Evolutionary conservation across 2,329 filamentous ascomycete species (phyloP), one percentile per base, ranked within the genome.

Genomic region (Fusarium udum): DNA sequence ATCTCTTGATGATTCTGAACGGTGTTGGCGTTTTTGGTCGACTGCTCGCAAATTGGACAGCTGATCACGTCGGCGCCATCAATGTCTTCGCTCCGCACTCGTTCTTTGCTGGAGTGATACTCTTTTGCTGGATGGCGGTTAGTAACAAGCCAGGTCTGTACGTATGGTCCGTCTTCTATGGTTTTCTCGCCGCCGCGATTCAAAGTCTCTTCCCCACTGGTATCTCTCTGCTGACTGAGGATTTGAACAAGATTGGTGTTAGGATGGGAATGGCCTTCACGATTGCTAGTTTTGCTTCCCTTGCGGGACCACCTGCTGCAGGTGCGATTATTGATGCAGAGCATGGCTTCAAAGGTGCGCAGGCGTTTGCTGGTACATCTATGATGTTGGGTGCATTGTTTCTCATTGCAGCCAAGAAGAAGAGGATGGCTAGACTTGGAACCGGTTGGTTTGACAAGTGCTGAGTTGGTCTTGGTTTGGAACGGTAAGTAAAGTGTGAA

Each of bases 1-100:
- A 91, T 75, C 79, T 93, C 13, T 82, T 93, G 18, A 84, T 93
- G 32, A 83, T 93, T 7, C 83, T 92, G 77, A 94, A 93, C 80
- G 90, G 88, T 26, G 84, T 90, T 16, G 90, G 91, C 3, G 64
- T 89, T 20, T 64, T 88, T 6, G 90, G 90, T 15, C 87, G 91
- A 1, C 66, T 92, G 16, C 71, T 89, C 1, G 90, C 90, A 2
- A 90, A 87, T 77, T 83, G 86, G 71, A 72, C 91, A 4, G 90
- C 91, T 6, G 90, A 93, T 81, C 78, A 79, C 14, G 62, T 83
- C 24, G 92, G 92, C 0, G 84, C 88, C 0, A 79, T 93, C 66
- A 93, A 92, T 77, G 82, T 90, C 42, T 84, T 92, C 67, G 84
- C 90, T 34, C 85, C 91, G 1, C 79, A 79, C 14, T 81, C 81